Conservation (phyloP, 192 early-diverging fungal species). For the Mortierella hygrophila region DNA sequence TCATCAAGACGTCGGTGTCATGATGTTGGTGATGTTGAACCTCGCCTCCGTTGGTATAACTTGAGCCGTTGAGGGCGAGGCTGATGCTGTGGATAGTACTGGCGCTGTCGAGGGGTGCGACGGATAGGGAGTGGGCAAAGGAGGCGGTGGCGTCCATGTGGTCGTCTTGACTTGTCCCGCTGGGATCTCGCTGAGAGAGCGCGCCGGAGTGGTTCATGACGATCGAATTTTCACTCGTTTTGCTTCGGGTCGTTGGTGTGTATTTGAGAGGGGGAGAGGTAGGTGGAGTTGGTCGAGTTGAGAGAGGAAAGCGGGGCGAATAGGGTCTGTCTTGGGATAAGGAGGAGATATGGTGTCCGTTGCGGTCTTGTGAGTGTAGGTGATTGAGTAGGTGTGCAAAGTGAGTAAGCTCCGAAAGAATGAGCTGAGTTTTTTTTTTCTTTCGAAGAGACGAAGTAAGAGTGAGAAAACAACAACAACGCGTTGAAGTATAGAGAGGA, state of each 20-base stretch:
- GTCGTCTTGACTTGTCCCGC: constrained; percentile 23
- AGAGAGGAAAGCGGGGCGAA: no score
- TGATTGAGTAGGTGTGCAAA: neutral
- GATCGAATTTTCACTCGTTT: neutral
- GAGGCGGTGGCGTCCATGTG: constrained; percentile 15
- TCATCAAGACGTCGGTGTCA: constrained; percentile 16
- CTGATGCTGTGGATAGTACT: constrained; percentile 25
- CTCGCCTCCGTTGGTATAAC: neutral
- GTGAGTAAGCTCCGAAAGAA: no score
- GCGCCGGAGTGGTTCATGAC: neutral
- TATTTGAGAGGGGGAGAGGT: neutral
- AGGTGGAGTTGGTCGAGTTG: neutral
- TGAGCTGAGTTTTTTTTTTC: no score
- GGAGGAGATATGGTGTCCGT: no score
- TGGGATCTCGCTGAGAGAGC: constrained; percentile 26
- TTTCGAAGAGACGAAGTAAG: no score
- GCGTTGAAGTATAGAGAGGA: no score
- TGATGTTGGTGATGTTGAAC: constrained; percentile 1
- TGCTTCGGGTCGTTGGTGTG: neutral
- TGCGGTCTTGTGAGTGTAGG: no score
- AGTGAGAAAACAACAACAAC: no score
- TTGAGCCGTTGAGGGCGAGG: constrained; percentile 9
- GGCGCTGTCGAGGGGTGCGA: constrained; percentile 24
- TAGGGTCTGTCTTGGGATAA: no score
- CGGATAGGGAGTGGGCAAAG: constrained; percentile 39